Conservation (phyloP, 2,329 filamentous ascomycete species). For the Trichoderma oligosporum region DNA sequence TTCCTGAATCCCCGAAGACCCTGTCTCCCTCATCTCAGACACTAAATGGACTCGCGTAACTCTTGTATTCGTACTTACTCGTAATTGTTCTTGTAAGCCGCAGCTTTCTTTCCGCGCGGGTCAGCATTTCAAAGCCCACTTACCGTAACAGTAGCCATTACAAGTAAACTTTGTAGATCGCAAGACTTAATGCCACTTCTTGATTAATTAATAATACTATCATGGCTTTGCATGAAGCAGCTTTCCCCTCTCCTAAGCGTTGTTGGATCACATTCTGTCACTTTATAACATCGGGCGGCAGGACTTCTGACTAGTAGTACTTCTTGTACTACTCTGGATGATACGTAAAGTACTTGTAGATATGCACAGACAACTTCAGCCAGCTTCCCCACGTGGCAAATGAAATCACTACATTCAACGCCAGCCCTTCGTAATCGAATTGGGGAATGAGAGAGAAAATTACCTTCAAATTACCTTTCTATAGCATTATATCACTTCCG, state of each 20-base stretch:
- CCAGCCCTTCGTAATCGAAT: not conserved
- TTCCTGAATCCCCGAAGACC: slow-evolving; percentile 14
- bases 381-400: not conserved
- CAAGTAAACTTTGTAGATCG: not conserved
- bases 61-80: not conserved
- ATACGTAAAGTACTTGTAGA: too few relatives aligned
- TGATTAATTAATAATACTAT: not conserved
- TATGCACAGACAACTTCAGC: too few relatives aligned
- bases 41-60: too few relatives aligned
- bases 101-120: slow-evolving; percentile 4
- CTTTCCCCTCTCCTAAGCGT: too few relatives aligned
- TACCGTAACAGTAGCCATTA: too few relatives aligned
- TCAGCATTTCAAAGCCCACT: not conserved
- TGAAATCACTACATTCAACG: not conserved
- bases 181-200: not conserved
- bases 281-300: too few relatives aligned
- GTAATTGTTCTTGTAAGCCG: not conserved
- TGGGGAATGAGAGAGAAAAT: not conserved
- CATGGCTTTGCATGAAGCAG: too few relatives aligned
- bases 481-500: not conserved
- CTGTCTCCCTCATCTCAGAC: slow-evolving; percentile 16
- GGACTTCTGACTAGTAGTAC: too few relatives aligned
- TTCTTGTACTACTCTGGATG: too few relatives aligned
- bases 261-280: too few relatives aligned
- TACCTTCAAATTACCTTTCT: not conserved